These are phyloP conservation scores for Saturnispora hagleri DNA, from an alignment of 805 yeast species.

Conservation along the genomic window DNA sequence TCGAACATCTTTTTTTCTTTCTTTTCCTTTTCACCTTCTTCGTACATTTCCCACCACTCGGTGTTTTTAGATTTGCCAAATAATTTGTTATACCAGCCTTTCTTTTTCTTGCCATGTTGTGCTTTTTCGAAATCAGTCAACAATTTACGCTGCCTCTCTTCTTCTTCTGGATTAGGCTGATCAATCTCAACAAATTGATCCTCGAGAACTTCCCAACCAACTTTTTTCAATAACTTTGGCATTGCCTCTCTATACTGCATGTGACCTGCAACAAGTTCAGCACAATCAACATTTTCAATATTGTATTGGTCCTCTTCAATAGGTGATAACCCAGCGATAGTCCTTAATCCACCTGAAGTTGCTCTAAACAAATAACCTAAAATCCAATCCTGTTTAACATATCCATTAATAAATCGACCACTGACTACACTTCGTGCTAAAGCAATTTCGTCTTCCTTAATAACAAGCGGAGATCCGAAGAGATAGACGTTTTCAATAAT, in stretches of 20 bases:
- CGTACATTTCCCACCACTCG: conserved; percentile 51
- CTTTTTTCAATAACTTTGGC: conserved; percentile 62
- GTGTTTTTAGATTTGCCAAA: conserved; percentile 34
- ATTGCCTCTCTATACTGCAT: conserved; percentile 95
- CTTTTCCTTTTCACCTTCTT: conserved; percentile 30
- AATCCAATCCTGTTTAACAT: conserved; percentile 90
- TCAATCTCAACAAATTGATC: conserved; percentile 95
- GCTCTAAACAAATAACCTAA: conserved; percentile 92
- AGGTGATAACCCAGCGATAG: conserved; percentile 86
- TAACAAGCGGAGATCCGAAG: conserved; percentile 83
- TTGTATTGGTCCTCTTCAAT: conserved; percentile 36
- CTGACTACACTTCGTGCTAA: conserved; percentile 79
- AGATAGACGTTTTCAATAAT: conserved; percentile 79
- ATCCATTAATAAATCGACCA: conserved; percentile 86
- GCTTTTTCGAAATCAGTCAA: conserved; percentile 64
- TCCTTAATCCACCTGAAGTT: conserved; percentile 84
- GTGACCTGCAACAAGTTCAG: conserved; percentile 85
- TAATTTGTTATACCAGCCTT: conserved; percentile 35
- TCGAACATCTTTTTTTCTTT: conserved; percentile 16
- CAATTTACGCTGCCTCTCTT: conserved; percentile 74
- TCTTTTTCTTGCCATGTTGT: conserved; percentile 23
- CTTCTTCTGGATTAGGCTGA: conserved; percentile 86
- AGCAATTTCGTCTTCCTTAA: conserved; percentile 66
- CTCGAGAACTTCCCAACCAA: conserved; percentile 74
- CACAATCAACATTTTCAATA: conserved; percentile 80